Evolutionary conservation across 1,139 yeast species (phyloP), one percentile per base, ranked within the genome.

Genomic region (Geotrichum restrictum): DNA sequence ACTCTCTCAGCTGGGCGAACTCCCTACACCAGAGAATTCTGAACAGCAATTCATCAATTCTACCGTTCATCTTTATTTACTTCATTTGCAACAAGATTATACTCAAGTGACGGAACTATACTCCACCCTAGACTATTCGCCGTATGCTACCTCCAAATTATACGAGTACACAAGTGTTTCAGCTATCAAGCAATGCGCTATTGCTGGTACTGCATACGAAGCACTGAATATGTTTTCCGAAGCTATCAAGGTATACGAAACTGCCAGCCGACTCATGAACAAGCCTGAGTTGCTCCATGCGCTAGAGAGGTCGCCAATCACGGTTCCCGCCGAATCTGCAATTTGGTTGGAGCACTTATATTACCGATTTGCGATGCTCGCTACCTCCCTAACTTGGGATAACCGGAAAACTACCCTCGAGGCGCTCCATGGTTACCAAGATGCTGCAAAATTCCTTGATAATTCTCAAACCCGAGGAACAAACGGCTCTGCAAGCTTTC

Each of bases 181-280:
- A 2, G 52, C 51, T 1, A 49, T 61, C 42, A 63, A 63, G 52
- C 57, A 56, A 29, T 53, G 57, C 7, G 66, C 64, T 3, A 54
- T 65, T 27, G 55, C 64, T 19, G 69, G 65, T 6, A 53, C 62
- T 6, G 63, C 68, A 2, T 59, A 54, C 46, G 67, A 65, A 50
- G 56, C 55, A 3, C 40, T 53, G 6, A 59, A 58, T 10, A 49
- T 56, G 21, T 32, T 58, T 3, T 60, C 60, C n/a, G 52, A 57
- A n/a, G 68, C 69, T 6, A 52, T 60, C 6, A 54, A 52, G 11
- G 53, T 57, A 3, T 64, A 65, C 43, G 49, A 57, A 34, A 36
- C 54, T 10, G 58, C 59, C 2, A 34, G 55, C 16, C 36, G 29
- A 8, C 40, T 52, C 44, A 29, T 53, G 19, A 31, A 52, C 33